phyloP scores from a whole-genome alignment of 345 rosid genomes.

The Murraya koenigii region DNA sequence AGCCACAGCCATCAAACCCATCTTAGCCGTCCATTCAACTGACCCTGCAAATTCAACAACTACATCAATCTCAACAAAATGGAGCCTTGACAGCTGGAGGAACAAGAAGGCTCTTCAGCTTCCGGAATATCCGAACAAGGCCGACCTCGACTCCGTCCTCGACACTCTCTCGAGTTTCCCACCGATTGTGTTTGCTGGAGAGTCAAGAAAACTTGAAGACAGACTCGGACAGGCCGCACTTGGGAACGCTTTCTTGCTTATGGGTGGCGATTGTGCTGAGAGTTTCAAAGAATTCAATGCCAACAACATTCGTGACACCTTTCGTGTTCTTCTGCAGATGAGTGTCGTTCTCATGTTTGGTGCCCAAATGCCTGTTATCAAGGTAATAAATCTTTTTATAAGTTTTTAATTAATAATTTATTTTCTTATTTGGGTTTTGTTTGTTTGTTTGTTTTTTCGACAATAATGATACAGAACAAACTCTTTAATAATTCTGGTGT shows the following conservation, averaged over 20 bases:
- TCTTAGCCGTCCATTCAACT: constrained; percentile 25
- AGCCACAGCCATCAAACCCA: constrained; percentile 14
- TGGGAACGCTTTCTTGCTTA: constrained; percentile 40
- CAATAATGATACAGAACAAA: too few relatives aligned
- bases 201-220: constrained; percentile 55
- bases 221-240: constrained; percentile 37
- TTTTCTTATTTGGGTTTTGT: neutral
- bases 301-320: constrained; percentile 39
- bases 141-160: constrained; percentile 44
- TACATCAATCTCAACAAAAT: constrained; percentile 23
- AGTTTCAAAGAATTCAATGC: constrained; percentile 45
- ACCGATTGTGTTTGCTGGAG: constrained; percentile 68
- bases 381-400: constrained; percentile 20
- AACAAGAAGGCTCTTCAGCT: constrained; percentile 55
- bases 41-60: constrained; percentile 15
- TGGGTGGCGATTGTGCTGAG: constrained; percentile 46
- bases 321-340: constrained; percentile 41
- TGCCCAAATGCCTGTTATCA: constrained; percentile 42
- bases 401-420: neutral
- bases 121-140: constrained; percentile 56
- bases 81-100: constrained; percentile 58
- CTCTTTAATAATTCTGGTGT: too few relatives aligned
- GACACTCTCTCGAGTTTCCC: constrained; percentile 51
- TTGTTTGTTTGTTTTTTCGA: too few relatives aligned
- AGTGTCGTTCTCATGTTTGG: constrained; percentile 45